These are phyloP conservation scores for Lojkania enalia DNA, from an alignment of 2,329 filamentous ascomycete species.

Conservation along the genomic window DNA sequence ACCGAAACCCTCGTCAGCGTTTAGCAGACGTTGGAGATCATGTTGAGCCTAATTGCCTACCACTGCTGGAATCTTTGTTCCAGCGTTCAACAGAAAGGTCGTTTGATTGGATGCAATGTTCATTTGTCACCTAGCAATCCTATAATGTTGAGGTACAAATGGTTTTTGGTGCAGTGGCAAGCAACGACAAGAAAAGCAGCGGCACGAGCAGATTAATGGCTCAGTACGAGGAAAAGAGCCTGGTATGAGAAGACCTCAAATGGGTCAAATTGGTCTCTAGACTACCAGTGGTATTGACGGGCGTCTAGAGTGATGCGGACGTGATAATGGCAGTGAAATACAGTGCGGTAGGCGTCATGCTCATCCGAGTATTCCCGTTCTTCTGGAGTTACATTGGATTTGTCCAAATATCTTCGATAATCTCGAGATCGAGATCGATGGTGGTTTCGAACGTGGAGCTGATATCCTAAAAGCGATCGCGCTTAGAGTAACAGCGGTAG, in stretches of 20 bases:
- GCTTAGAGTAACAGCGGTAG: slow-evolving; percentile 64
- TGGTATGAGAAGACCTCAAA: slow-evolving; percentile 50
- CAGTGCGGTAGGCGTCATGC: slow-evolving; percentile 48
- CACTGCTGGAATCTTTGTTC: slow-evolving; percentile 13
- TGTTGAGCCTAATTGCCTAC: neutral
- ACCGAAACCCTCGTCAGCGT: slow-evolving; percentile 16
- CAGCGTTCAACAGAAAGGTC: slow-evolving; percentile 17
- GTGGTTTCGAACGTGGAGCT: slow-evolving; percentile 64
- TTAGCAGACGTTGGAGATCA: neutral
- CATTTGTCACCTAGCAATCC: slow-evolving; percentile 17
- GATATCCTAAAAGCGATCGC: slow-evolving; percentile 70
- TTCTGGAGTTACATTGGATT: slow-evolving; percentile 65
- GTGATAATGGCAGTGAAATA: slow-evolving; percentile 43
- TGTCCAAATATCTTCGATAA: slow-evolving; percentile 62
- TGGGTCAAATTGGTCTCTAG: slow-evolving; percentile 30
- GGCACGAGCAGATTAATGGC: slow-evolving; percentile 61
- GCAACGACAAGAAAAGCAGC: slow-evolving; percentile 58
- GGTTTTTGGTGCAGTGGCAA: slow-evolving; percentile 50
- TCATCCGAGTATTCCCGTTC: slow-evolving; percentile 59
- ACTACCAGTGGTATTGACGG: slow-evolving; percentile 44
- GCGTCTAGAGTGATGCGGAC: slow-evolving; percentile 44
- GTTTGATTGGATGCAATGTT: slow-evolving; percentile 23
- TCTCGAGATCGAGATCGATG: slow-evolving; percentile 66
- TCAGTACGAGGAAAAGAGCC: slow-evolving; percentile 57
- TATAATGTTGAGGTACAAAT: no score